Percentiles rank a stretch among this genome's conserved stretches.
These are phyloP conservation scores for Chlorophyllum brunneum DNA, from an alignment of 768 basidiomycete genomes.

Conservation along the genomic window DNA sequence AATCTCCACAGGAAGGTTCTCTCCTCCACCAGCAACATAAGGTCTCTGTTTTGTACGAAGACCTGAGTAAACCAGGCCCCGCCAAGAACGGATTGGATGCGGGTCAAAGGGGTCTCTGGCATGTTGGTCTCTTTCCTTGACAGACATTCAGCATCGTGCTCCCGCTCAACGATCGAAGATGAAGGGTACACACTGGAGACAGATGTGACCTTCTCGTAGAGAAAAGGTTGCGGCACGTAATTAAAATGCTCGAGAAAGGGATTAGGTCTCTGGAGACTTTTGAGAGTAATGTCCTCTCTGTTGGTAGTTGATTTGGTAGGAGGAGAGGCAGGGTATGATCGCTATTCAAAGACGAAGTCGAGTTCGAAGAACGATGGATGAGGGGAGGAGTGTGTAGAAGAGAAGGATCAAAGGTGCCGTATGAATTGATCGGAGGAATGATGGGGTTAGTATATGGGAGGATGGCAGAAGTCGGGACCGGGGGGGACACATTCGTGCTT, in stretches of 20 bases:
- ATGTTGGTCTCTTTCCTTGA: constrained; percentile 13
- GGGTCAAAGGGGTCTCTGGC: constrained; percentile 13
- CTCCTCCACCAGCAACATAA: constrained; percentile 36
- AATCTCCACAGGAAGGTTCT: constrained; percentile 58
- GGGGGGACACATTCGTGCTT: too few species aligned
- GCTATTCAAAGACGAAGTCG: constrained; percentile 19
- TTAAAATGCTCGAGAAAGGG: constrained; percentile 32
- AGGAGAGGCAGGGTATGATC: constrained; percentile 36
- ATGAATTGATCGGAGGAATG: constrained; percentile 45
- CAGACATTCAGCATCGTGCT: neutral
- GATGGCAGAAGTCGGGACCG: too few species aligned
- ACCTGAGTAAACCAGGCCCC: constrained; percentile 31
- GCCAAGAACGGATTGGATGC: constrained; percentile 26
- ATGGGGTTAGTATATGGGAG: constrained; percentile 31
- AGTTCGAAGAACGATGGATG: constrained; percentile 16
- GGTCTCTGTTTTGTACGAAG: constrained; percentile 32
- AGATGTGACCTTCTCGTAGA: neutral
- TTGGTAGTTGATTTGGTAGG: constrained; percentile 30
- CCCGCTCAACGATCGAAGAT: too few species aligned
- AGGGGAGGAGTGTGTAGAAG: constrained; percentile 16
- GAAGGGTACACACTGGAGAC: neutral
- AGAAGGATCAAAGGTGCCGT: constrained; percentile 43
- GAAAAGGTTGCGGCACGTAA: constrained; percentile 15
- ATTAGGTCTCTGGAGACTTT: constrained; percentile 35
- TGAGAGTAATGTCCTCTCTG: constrained; percentile 18